Evolutionary conservation across 2,329 filamentous ascomycete genomes (phyloP), one percentile per base, ranked within the genome.

Genomic region (Achaetomium macrosporum): DNA sequence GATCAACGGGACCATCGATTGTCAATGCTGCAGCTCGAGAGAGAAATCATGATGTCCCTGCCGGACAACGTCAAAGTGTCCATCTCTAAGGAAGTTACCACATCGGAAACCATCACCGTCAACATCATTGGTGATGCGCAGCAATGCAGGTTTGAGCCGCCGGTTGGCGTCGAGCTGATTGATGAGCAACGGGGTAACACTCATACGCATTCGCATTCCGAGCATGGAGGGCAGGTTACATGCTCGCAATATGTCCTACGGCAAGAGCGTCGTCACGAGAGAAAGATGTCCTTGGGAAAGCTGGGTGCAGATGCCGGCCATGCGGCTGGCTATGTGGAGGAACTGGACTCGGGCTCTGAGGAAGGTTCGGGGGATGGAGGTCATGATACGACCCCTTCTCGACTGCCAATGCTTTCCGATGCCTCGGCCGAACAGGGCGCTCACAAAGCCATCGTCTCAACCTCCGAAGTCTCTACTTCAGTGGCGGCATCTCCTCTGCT

Each of bases 81-180:
- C 9, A 79, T 85, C 36, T 78, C 76, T 1, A 83, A 80, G 6
- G 76, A 77, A 2, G 79, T 81, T 0, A 76, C 75, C 1, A 83
- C 78, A 1, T 81, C 77, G 8, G 83, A 84, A 57, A 84, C 74
- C 13, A 82, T 85, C 59, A 84, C 82, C 0, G 81, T 85, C 2
- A 81, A 85, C 49, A 76, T 86, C 36, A 75, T 75, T 13, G 79
- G 80, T 29, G 78, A 78, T 1, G 70, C 75, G 5, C 69, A 74
- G 17, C 70, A 75, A 5, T 71, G 78, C 2, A 71, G 76, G 1
- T 67, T 85, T 2, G 70, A 76, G 1, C 77, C 79, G 1, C 76
- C 81, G 0, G 77, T 79, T 0, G 81, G 81, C 0, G 74, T 83
- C 10, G 79, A 84, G 61, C 70, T 85, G 9, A 68, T 85, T 15